These are phyloP conservation scores for Coniferiporia sulphurascens DNA, from an alignment of 1,284 basidiomycete genomes.

Conservation along the genomic window DNA sequence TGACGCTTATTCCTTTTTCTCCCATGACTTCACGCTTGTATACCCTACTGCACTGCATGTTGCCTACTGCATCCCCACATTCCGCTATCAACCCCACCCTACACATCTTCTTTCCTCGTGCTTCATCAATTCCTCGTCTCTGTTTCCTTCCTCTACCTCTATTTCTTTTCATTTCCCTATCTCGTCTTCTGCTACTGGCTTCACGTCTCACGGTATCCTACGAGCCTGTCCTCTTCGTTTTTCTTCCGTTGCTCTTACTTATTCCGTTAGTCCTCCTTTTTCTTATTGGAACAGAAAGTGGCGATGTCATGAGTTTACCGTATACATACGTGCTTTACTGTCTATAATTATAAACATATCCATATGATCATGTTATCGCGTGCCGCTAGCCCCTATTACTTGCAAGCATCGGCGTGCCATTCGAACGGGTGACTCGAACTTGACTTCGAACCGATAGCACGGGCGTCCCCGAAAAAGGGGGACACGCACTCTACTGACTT, in stretches of 20 bases:
- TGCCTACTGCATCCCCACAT: conserved; percentile 8
- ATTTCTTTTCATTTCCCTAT: neutral
- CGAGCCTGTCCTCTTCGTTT: neutral
- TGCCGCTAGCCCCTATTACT: neutral
- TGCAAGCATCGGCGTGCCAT: too few species aligned
- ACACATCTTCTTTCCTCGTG: neutral
- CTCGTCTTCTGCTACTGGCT: neutral
- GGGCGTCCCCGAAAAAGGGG: too few species aligned
- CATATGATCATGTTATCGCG: neutral
- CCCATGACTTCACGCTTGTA: conserved; percentile 15
- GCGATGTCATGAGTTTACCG: conserved; percentile 3
- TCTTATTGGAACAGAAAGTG: neutral
- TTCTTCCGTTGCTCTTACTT: neutral
- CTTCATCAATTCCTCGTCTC: neutral
- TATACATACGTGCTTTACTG: conserved; percentile 4
- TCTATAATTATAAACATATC: conserved; percentile 16
- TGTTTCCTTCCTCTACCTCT: neutral
- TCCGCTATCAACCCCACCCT: neutral
- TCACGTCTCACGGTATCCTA: neutral
- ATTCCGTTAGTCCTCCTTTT: neutral
- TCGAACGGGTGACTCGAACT: too few species aligned
- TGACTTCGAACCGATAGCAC: too few species aligned
- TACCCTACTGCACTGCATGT: conserved; percentile 15
- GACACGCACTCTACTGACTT: too few species aligned
- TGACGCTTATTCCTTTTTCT: neutral